Evolutionary conservation across 768 basidiomycete species (phyloP), one percentile per base, ranked within the genome.

Genomic region (Cystofilobasidium bisporidii): DNA sequence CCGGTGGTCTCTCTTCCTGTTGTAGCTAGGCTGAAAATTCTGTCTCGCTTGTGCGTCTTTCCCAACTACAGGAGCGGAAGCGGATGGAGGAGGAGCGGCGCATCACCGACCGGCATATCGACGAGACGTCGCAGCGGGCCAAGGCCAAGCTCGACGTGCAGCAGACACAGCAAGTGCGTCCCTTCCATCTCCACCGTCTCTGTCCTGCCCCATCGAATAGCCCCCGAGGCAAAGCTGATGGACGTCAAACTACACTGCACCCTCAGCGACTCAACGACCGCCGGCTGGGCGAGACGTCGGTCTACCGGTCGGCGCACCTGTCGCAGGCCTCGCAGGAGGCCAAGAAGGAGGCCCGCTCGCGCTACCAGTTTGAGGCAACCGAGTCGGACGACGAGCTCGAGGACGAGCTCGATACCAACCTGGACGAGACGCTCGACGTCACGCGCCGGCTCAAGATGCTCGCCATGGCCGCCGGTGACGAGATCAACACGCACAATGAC

Each of bases 301-400:
- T 30, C 15, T 56, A 56, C 72, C 8, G 26, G 38, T 66, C 57
- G 41, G 55, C 47, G 33, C 62, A 26, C 74, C 72, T 11, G 71
- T 77, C 48, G 73, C 73, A 32, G 75, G 77, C 40, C 79, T 79
- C 22, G 75, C 77, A 36, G 71, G 78, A 56, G 12, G 26, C 53
- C 14, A 56, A 61, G 72, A 85, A 86, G 77, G 88, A 86, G 65
- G 86, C 86, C 72, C 81, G 89, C 72, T 83, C 86, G 73, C 83
- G 88, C 41, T 98, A 84, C 76, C 91, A 97, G 78, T 96, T 97
- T 73, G 94, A 99, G 72, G 85, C 85, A 32, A 87, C 84, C 43
- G 89, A 82, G 3, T 89, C 87, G 9, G 94, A 99, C 73, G 92
- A 98, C 72, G 91, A 93, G 77, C 71, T 94, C 0, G 94, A 99